Base-by-base conservation (phyloP, 2,329 filamentous ascomycete species). In the Aspergillus thermomutatus region DNA sequence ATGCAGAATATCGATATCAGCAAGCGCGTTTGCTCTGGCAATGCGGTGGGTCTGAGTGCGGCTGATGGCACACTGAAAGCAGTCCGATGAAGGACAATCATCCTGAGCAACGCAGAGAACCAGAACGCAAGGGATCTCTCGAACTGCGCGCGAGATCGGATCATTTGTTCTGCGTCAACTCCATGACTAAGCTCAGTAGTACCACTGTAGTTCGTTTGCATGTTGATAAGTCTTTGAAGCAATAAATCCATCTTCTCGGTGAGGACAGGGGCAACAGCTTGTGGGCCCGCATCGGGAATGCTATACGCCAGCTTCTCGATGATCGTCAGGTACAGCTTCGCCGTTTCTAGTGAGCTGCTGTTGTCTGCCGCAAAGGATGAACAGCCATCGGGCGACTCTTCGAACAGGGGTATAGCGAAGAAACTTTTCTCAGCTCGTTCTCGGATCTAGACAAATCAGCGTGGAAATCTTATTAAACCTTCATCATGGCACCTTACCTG, bases 401-500 rank as follows among this genome's bases (percentile, higher is more conserved):
- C 72, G 5, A 72, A 61, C 10, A 74, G 54, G 5, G 73, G 59
- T 53, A 75, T 57, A 28, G 73, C 66, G 55, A 76, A 68, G 62
- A 79, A 69, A 53, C 70, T 66, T 54, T 69, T 72, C 67, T 79
- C 71, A 26, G 75, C 73, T 61, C 72, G 67, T 68, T 76, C 72
- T 52, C 75, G 68, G 59, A 76, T 71, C 68, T 77, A 52, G 48
- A 49, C 17, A 48, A 28, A 14, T 70, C 49, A 66, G 66, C 3
- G 11, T 1, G 28, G 40, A 50, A 19, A 49, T 3, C 0, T 54
- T 57, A n/a, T 60, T 50, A 26, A n/a, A 51, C 7, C 55, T 28
- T 5, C 59, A 52, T 51, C 57, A 34, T 11, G 28, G n/a, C 8
- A 7, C 56, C 60, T 54, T 69, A 73, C 69, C 63, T 72, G 71